Evolutionary conservation across 225 moss, liverwort and hornwort species (phyloP).

Genomic region (Polytrichum formosum): DNA sequence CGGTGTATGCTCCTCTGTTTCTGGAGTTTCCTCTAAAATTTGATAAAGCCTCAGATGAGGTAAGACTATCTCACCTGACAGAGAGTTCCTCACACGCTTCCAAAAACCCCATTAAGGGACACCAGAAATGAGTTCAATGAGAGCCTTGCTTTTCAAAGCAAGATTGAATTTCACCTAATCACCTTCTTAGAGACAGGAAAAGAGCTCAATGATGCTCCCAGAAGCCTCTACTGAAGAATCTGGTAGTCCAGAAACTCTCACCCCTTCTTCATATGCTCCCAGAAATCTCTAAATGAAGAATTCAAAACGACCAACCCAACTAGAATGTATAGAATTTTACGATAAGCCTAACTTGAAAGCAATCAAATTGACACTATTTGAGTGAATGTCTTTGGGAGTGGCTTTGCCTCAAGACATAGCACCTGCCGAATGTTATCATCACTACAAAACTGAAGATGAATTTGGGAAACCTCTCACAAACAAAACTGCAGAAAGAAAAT

Average conservation of each 20-base stretch:
- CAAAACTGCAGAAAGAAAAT: slow-evolving; percentile 53
- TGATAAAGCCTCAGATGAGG: neutral
- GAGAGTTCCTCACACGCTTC: neutral
- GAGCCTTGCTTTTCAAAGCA: neutral
- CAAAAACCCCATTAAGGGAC: neutral
- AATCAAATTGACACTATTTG: slow-evolving; percentile 39
- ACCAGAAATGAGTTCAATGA: neutral
- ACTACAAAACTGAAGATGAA: slow-evolving; percentile 63
- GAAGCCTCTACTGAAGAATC: neutral
- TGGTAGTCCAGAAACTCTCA: neutral
- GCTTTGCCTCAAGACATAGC: slow-evolving; percentile 37
- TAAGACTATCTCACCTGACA: neutral
- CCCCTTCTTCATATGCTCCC: too few species aligned
- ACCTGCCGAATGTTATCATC: slow-evolving; percentile 37
- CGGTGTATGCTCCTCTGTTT: too few species aligned
- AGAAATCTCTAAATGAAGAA: neutral
- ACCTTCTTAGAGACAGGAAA: slow-evolving; percentile 5
- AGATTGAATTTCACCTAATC: neutral
- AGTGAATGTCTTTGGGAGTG: slow-evolving; percentile 38
- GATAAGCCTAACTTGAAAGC: slow-evolving; percentile 45
- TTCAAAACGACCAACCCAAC: neutral
- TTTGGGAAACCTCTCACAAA: slow-evolving; percentile 47
- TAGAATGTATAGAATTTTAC: slow-evolving; percentile 32
- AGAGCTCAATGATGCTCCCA: neutral
- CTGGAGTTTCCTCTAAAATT: too few species aligned